These are phyloP conservation scores for Phytophthora kernoviae DNA, from an alignment of 352 stramenopile species.

Conservation along the genomic window DNA sequence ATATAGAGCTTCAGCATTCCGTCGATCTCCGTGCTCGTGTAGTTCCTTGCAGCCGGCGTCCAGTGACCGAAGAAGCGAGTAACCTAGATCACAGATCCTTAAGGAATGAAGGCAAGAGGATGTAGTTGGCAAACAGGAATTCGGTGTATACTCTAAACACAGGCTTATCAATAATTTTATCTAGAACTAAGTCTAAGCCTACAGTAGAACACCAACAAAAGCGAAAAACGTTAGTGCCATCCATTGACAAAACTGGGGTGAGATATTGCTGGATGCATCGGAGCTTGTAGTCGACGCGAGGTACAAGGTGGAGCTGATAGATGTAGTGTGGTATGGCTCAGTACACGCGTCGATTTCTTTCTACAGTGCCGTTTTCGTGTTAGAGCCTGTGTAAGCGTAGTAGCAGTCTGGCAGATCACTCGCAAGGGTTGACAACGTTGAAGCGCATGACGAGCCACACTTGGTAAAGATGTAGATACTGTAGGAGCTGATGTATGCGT, in stretches of 20 bases:
- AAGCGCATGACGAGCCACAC: constrained; percentile 31
- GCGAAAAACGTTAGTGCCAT: background rate
- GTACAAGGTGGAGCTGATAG: constrained; percentile 21
- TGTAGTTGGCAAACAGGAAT: background rate
- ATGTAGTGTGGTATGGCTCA: background rate
- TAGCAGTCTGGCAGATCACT: constrained; percentile 36
- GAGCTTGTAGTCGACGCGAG: constrained; percentile 2
- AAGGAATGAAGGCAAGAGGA: background rate
- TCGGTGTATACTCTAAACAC: background rate
- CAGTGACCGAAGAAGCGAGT: constrained; percentile 3
- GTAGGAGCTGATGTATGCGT: constrained; percentile 22
- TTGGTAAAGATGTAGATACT: constrained; percentile 33
- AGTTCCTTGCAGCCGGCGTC: constrained; percentile 10
- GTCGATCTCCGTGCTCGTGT: constrained; percentile 5
- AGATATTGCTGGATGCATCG: background rate
- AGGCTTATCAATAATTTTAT: background rate
- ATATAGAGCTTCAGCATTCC: constrained; percentile 15
- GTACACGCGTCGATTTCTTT: constrained; percentile 12
- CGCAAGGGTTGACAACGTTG: constrained; percentile 18
- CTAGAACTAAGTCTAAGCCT: background rate
- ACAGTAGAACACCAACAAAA: constrained; percentile 3
- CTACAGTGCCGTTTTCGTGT: constrained; percentile 31
- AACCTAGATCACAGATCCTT: background rate
- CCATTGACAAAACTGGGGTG: background rate
- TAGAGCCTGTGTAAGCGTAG: constrained; percentile 31